Conservation (phyloP, 2,329 filamentous ascomycete genomes). For the Elsinoe perseae region DNA sequence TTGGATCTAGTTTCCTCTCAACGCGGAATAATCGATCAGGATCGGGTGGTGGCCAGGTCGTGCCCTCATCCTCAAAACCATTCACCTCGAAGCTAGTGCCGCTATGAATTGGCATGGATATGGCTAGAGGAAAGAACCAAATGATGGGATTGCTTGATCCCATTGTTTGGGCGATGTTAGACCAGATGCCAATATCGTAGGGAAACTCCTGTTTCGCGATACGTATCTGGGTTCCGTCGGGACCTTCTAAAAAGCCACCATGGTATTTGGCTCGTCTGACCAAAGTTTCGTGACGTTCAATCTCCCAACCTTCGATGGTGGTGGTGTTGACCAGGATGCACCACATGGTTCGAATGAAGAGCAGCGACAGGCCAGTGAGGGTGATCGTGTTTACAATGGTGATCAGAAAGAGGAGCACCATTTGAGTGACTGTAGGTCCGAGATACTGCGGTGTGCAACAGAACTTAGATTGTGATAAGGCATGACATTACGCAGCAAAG, state of each 20-base stretch:
- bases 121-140: conserved; percentile 63
- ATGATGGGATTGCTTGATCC: conserved; percentile 56
- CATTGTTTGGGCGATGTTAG: conserved; percentile 70
- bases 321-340: conserved; percentile 62
- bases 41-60: conserved; percentile 44
- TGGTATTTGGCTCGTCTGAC: conserved; percentile 40
- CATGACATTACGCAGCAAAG: background rate
- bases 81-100: conserved; percentile 62
- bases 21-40: conserved; percentile 38
- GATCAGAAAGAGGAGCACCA: conserved; percentile 56
- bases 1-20: conserved; percentile 20
- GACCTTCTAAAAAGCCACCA: conserved; percentile 50
- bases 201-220: conserved; percentile 67
- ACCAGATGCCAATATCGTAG: conserved; percentile 69
- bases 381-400: conserved; percentile 52
- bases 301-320: conserved; percentile 72
- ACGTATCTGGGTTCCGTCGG: conserved; percentile 47
- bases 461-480: conserved; percentile 18
- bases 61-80: conserved; percentile 55
- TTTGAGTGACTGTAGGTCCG: conserved; percentile 54
- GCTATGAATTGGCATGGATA: conserved; percentile 42
- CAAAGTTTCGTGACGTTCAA: conserved; percentile 41
- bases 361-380: conserved; percentile 54
- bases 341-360: conserved; percentile 56
- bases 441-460: conserved; percentile 47